These are phyloP conservation scores for Exsudoporus frostii DNA, from an alignment of 768 basidiomycete species.

Conservation along the genomic window DNA sequence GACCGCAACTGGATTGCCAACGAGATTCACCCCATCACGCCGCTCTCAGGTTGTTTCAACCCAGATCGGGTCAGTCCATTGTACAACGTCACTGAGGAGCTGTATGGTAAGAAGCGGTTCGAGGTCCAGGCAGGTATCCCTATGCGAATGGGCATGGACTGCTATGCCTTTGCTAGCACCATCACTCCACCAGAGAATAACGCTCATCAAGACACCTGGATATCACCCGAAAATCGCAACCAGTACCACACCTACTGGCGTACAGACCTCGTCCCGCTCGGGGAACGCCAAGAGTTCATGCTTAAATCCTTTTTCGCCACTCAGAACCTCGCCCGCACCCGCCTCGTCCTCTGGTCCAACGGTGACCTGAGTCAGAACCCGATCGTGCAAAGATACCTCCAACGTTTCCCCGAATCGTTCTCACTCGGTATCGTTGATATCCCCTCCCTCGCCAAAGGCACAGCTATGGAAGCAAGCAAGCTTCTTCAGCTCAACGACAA, in stretches of 20 bases:
- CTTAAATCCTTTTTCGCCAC: constrained; percentile 93
- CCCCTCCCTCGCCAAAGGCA: constrained; percentile 63
- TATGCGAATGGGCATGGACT: constrained; percentile 79
- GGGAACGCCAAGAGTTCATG: constrained; percentile 81
- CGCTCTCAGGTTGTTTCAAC: constrained; percentile 75
- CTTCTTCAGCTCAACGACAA: constrained; percentile 62
- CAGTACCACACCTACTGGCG: constrained; percentile 96
- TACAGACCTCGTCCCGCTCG: constrained; percentile 76
- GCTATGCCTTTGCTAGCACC: constrained; percentile 89
- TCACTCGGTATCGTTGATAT: constrained; percentile 68
- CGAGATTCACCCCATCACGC: constrained; percentile 64
- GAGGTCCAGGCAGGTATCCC: constrained; percentile 80
- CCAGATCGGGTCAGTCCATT: constrained; percentile 51
- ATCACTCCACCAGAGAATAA: constrained; percentile 39
- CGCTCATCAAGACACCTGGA: constrained; percentile 6
- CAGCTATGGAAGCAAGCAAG: constrained; percentile 63
- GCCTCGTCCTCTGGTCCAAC: constrained; percentile 92
- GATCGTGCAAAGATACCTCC: constrained; percentile 59
- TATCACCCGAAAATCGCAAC: constrained; percentile 44
- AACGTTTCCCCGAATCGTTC: constrained; percentile 68
- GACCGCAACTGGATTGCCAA: constrained; percentile 66
- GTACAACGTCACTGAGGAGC: constrained; percentile 65
- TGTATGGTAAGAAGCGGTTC: constrained; percentile 61
- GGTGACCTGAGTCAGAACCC: constrained; percentile 59
- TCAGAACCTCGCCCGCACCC: constrained; percentile 62